These are phyloP conservation scores for Ophiosphaerella herpotricha DNA, from an alignment of 2,329 filamentous ascomycete genomes.

Conservation along the genomic window DNA sequence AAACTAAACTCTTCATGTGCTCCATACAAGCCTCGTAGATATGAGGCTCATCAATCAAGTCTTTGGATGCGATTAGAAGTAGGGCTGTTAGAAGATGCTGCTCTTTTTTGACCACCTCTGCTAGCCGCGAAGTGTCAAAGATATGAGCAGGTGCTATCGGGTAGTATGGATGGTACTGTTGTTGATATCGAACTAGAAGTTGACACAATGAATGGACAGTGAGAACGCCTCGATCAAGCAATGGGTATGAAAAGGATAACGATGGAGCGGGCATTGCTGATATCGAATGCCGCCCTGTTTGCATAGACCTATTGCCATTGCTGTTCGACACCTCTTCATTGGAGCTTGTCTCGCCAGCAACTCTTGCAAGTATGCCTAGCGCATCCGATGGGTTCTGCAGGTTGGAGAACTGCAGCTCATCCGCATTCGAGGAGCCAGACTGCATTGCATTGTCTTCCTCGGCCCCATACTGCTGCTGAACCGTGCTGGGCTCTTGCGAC, in stretches of 20 bases:
- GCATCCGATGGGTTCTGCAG: slow-evolving; percentile 57
- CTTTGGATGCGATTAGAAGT: slow-evolving; percentile 72
- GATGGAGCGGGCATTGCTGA: slow-evolving; percentile 20
- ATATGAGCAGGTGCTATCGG: slow-evolving; percentile 67
- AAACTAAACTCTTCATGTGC: slow-evolving; percentile 72
- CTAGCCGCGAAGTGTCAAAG: slow-evolving; percentile 59
- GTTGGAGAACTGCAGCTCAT: slow-evolving; percentile 47
- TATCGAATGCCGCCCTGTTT: slow-evolving; percentile 12
- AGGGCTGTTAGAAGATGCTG: slow-evolving; percentile 72
- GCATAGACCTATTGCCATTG: slow-evolving; percentile 10
- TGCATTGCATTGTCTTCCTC: slow-evolving; percentile 30
- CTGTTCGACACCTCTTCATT: slow-evolving; percentile 27
- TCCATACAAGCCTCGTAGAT: slow-evolving; percentile 69
- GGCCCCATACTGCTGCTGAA: slow-evolving; percentile 20
- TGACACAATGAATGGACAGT: slow-evolving; percentile 55
- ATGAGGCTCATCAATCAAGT: slow-evolving; percentile 66
- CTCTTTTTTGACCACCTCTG: slow-evolving; percentile 63
- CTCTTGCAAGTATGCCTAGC: slow-evolving; percentile 54
- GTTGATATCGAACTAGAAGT: slow-evolving; percentile 63
- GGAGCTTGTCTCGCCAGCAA: slow-evolving; percentile 47
- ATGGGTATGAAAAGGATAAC: slow-evolving; percentile 50
- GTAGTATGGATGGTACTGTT: slow-evolving; percentile 72
- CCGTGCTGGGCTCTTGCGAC: slow-evolving; percentile 25
- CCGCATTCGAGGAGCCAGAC: slow-evolving; percentile 38
- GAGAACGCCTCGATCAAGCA: slow-evolving; percentile 49